phyloP scores from a whole-genome alignment of 148 eudicot genomes.

The Chenopodium album region DNA sequence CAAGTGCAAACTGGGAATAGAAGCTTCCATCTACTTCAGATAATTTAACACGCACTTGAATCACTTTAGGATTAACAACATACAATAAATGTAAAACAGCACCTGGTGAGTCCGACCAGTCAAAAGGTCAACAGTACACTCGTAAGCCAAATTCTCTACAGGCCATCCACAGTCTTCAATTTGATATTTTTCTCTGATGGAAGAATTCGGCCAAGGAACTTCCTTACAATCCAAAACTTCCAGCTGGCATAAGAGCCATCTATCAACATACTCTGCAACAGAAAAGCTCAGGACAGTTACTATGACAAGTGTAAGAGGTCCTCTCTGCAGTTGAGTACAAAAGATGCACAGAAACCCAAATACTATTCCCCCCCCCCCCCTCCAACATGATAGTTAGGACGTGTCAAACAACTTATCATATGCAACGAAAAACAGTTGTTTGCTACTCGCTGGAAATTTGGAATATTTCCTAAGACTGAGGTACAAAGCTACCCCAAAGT shows the following conservation, averaged over 20 bases:
- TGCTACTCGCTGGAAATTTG: background rate
- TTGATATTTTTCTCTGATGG: conserved; percentile 40
- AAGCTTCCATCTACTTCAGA: background rate
- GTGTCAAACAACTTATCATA: background rate
- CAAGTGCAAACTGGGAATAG: background rate
- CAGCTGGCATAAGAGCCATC: conserved; percentile 83
- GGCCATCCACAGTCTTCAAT: conserved; percentile 87
- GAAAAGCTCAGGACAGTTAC: background rate
- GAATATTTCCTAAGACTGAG: background rate
- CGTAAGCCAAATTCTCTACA: conserved; percentile 66
- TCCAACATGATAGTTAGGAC: background rate
- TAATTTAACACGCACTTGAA: background rate
- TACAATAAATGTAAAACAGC: too few relatives aligned
- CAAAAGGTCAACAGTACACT: conserved; percentile 82
- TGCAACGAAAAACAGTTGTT: background rate
- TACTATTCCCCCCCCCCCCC: too few relatives aligned
- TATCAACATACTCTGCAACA: conserved; percentile 50
- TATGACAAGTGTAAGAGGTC: background rate
- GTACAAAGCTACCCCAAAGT: background rate
- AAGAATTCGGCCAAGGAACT: conserved; percentile 74
- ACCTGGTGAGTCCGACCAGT: conserved; percentile 99
- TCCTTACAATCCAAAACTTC: conserved; percentile 91
- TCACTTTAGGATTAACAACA: background rate
- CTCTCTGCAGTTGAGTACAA: conserved; percentile 1
- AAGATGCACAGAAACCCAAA: background rate